Evolutionary conservation across 23 red algal genomes (phyloP).

Genomic region (Agarophyton chilense): DNA sequence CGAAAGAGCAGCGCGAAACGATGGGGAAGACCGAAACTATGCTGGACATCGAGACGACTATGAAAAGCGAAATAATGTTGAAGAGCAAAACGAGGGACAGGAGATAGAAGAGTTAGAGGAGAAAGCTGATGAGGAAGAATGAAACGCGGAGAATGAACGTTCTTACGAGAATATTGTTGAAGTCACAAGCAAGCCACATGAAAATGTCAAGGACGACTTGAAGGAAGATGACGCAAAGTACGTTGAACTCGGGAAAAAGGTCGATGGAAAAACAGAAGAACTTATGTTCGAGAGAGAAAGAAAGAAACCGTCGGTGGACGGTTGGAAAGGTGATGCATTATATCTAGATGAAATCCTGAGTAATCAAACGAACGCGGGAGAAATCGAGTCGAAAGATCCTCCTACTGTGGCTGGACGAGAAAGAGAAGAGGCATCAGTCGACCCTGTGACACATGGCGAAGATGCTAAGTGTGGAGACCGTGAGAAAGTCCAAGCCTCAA

Average conservation of each 20-base stretch:
- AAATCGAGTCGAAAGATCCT: not conserved
- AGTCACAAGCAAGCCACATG: no score
- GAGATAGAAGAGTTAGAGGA: not conserved
- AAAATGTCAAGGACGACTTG: not conserved
- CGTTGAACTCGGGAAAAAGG: not conserved
- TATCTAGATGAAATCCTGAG: not conserved
- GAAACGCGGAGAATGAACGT: not conserved
- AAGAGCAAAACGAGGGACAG: not conserved
- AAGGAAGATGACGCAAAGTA: not conserved
- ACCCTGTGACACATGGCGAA: not conserved
- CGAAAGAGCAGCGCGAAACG: not conserved
- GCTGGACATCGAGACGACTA: not conserved
- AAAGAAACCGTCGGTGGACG: not conserved
- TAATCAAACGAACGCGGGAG: not conserved
- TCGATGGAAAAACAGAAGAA: not conserved
- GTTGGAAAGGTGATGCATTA: not conserved
- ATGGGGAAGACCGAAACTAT: not conserved
- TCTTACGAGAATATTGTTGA: no score
- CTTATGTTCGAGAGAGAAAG: not conserved
- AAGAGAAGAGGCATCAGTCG: not conserved
- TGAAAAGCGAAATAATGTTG: not conserved
- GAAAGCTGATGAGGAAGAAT: not conserved
- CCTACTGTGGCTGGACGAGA: not conserved
- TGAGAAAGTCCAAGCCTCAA: not conserved
- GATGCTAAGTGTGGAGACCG: not conserved